Percentiles rank a stretch among this genome's conserved stretches.
These are phyloP conservation scores for Boletus subparvulus DNA, from an alignment of 768 basidiomycete species.

Conservation along the genomic window DNA sequence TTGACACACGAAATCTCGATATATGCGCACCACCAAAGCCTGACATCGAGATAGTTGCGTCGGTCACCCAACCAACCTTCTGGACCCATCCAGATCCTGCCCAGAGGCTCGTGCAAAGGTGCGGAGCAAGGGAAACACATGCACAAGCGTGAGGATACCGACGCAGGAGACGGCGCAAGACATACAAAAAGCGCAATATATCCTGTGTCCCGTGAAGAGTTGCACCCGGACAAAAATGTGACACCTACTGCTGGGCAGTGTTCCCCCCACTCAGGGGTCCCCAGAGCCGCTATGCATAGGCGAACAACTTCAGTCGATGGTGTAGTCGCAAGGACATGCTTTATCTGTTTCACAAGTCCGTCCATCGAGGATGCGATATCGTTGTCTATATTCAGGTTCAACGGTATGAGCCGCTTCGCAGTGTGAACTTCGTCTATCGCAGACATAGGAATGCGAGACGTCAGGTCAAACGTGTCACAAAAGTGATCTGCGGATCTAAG, in stretches of 20 bases:
- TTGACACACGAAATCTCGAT: not conserved
- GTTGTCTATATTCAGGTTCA: conserved; percentile 21
- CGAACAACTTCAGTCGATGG: conserved; percentile 44
- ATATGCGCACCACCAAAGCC: conserved; percentile 72
- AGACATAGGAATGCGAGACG: conserved; percentile 53
- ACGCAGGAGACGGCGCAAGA: conserved; percentile 60
- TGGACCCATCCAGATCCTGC: conserved; percentile 70
- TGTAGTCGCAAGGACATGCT: conserved; percentile 29
- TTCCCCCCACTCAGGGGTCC: conserved; percentile 72
- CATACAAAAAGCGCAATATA: conserved; percentile 70
- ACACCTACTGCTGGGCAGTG: conserved; percentile 49
- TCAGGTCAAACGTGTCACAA: conserved; percentile 74
- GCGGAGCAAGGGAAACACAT: conserved; percentile 63
- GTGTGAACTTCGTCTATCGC: conserved; percentile 45
- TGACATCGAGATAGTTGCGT: conserved; percentile 68
- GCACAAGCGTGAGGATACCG: conserved; percentile 61
- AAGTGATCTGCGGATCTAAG: conserved; percentile 56
- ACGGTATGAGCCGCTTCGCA: conserved; percentile 39
- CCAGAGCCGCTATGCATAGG: conserved; percentile 62
- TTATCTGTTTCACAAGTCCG: conserved; percentile 30
- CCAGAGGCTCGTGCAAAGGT: conserved; percentile 58
- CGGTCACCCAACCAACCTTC: conserved; percentile 76
- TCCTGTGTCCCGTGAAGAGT: conserved; percentile 42
- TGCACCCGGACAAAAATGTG: not conserved
- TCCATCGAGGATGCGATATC: conserved; percentile 18